Conservation (phyloP, 805 yeast genomes). For the Metschnikowia amazonensis region DNA sequence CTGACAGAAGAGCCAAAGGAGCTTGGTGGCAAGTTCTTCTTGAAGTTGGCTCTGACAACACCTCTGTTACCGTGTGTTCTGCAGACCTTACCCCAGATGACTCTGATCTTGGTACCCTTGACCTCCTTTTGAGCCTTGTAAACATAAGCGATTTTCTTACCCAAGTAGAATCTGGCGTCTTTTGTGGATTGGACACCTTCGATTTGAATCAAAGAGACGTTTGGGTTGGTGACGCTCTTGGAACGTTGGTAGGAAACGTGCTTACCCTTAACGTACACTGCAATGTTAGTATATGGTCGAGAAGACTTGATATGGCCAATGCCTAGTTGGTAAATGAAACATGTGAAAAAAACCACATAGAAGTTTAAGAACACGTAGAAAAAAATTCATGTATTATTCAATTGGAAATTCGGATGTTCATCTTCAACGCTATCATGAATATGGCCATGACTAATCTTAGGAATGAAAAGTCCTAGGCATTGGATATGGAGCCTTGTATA, state of each 20-base stretch:
- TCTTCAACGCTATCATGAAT: too few relatives aligned
- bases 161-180: constrained; percentile 98
- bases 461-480: too few relatives aligned
- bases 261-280: constrained; percentile 99
- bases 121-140: constrained; percentile 98
- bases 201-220: constrained; percentile 92
- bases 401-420: too few relatives aligned
- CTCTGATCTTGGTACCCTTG: constrained; percentile 99
- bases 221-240: constrained; percentile 96
- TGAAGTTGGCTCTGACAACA: constrained; percentile 98
- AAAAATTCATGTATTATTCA: too few relatives aligned
- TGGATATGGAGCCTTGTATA: too few relatives aligned
- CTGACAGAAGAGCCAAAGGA: constrained; percentile 99
- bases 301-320: too few relatives aligned
- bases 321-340: too few relatives aligned
- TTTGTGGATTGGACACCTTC: constrained; percentile 91
- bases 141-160: constrained; percentile 99
- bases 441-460: too few relatives aligned
- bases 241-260: constrained; percentile 99
- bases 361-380: too few relatives aligned
- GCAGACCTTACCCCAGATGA: constrained; percentile 98
- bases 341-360: too few relatives aligned
- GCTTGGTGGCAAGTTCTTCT: constrained; percentile 98
- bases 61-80: constrained; percentile 99
- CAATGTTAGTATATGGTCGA: constrained; percentile 30